Conservation (phyloP, 148 eudicot genomes). For the Rhododendron ovatum region DNA sequence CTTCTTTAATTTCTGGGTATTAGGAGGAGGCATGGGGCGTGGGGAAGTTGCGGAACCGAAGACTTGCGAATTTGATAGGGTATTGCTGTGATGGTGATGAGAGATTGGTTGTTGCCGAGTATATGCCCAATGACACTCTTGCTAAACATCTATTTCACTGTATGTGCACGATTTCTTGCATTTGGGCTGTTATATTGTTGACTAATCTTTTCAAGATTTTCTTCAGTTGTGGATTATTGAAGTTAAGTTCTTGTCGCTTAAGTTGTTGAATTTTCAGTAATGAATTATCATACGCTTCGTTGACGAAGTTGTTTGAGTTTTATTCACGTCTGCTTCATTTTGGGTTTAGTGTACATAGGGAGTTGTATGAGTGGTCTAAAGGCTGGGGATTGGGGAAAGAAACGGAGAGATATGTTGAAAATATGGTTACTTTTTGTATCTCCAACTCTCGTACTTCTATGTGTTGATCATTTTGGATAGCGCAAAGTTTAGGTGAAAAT, state of each 20-base stretch:
- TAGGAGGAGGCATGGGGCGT: conserved; percentile 95
- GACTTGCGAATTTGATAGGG: conserved; percentile 88
- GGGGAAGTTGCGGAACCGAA: conserved; percentile 63
- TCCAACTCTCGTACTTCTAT: neutral
- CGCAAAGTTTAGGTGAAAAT: neutral
- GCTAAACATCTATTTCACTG: conserved; percentile 95
- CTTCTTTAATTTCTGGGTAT: conserved; percentile 6
- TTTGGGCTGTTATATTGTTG: neutral
- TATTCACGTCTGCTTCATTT: neutral
- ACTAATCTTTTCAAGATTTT: neutral
- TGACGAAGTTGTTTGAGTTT: neutral
- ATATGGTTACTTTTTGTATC: neutral
- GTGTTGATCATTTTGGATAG: neutral
- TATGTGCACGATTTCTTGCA: conserved; percentile 21
- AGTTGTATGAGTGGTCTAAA: conserved; percentile 1
- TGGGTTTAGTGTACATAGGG: neutral
- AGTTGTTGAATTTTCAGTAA: neutral
- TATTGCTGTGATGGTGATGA: conserved; percentile 94
- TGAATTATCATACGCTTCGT: too few species aligned
- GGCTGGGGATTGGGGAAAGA: neutral
- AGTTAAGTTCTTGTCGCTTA: neutral
- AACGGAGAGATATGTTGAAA: neutral
- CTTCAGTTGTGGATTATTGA: neutral
- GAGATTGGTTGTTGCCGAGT: conserved; percentile 90
- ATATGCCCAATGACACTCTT: conserved; percentile 94